Evolutionary conservation across 352 stramenopile genomes (phyloP).

Genomic region (Globisporangium spiculum): DNA sequence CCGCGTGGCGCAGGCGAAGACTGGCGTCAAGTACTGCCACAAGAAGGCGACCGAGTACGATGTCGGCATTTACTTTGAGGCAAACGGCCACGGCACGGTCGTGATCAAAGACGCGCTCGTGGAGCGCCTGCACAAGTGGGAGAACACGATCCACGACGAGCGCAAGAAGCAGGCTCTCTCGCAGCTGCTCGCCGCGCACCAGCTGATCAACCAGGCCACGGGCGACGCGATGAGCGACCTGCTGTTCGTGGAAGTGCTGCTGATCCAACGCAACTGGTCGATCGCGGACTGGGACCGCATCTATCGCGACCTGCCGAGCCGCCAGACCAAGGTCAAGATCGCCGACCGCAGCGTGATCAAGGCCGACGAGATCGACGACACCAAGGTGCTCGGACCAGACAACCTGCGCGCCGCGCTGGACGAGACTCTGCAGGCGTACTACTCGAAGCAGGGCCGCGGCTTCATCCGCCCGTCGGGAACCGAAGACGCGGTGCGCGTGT

Average conservation of each 20-base stretch:
- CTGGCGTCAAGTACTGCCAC: slow-evolving; percentile 98
- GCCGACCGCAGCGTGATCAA: slow-evolving; percentile 61
- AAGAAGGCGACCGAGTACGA: slow-evolving; percentile 94
- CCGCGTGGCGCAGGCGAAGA: slow-evolving; percentile 91
- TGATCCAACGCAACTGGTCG: slow-evolving; percentile 88
- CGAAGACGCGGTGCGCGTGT: slow-evolving; percentile 98
- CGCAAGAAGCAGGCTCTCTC: slow-evolving; percentile 80
- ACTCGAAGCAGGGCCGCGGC: slow-evolving; percentile 58
- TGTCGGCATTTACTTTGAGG: slow-evolving; percentile 99
- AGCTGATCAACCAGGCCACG: slow-evolving; percentile 96
- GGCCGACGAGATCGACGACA: slow-evolving; percentile 67
- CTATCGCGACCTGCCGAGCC: slow-evolving; percentile 94
- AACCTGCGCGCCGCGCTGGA: slow-evolving; percentile 57
- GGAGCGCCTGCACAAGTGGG: slow-evolving; percentile 79
- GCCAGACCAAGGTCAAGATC: slow-evolving; percentile 86
- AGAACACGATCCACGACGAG: slow-evolving; percentile 69
- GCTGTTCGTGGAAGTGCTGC: slow-evolving; percentile 94
- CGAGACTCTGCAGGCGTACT: slow-evolving; percentile 44
- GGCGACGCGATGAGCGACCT: slow-evolving; percentile 97
- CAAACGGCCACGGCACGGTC: slow-evolving; percentile 99
- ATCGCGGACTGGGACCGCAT: slow-evolving; percentile 92
- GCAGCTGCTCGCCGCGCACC: slow-evolving; percentile 82
- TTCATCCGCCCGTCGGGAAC: slow-evolving; percentile 98
- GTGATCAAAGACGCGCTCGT: slow-evolving; percentile 92
- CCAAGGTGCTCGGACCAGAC: slow-evolving; percentile 54